Evolutionary conservation across 2,329 filamentous ascomycete genomes (phyloP), one percentile per base, ranked within the genome.

Genomic region (Dryadomyces sulphureus): DNA sequence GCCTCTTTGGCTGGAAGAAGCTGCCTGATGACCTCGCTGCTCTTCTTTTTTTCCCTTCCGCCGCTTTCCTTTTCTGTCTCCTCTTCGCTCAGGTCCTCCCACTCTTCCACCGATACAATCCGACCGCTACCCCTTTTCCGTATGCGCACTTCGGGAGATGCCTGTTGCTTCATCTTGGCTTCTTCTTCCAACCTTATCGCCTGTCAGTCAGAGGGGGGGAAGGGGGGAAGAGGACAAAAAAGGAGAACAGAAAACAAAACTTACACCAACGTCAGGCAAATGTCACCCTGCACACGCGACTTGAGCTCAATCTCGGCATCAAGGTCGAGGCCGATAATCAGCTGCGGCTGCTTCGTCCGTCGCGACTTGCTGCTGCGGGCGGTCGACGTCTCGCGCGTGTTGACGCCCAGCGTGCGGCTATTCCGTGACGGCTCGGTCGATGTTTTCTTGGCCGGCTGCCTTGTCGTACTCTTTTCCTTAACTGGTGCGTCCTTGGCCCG

Each of bases 221-320:
- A 19, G 16, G 30, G 9, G 34, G 27, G 39, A 24, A 24, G 24
- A 14, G 19, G 24, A 21, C 16, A 7, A 30, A 22, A 21, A 19
- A n/a, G 16, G 20, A 17, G 14, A 3, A 19, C 17, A 3, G 17
- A 38, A 34, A 21, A 11, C 4, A 14, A 5, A 35, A 59, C 65
- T 59, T 70, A 86, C 82, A 83, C 75, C 55, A 87, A 66, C 46
- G 74, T 77, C 51, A 87, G 60, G 3, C 80, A 84, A 52, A 88
- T 60, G 65, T 88, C 83, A 52, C 84, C 83, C 54, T 85, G 75
- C 48, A 89, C 82, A 60, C 77, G 79, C n/a, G 84, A 82, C 67
- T 86, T 87, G 48, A 89, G 66, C 62, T 86, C 77, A 53, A 89
- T 77, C 61, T 88, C 81, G 43, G 87, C 72, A 52, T 88, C 81